Evolutionary conservation across 164 flowering plant genomes (phyloP).

Genomic region (Litsea cubeba): DNA sequence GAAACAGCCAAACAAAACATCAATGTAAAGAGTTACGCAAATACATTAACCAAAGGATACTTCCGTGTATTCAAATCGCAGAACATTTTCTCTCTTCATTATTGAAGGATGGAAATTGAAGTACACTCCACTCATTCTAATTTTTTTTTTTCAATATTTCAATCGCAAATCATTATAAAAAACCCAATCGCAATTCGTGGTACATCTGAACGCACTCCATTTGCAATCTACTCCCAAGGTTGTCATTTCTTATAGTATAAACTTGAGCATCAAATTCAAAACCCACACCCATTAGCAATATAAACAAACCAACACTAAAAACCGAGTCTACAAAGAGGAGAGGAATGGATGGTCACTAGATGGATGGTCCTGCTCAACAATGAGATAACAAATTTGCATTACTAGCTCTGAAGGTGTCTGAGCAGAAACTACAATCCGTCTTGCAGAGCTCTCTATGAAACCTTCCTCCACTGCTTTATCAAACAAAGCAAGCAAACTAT

Average conservation of each 20-base stretch:
- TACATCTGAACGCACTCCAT: neutral
- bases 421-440: slow-evolving; percentile 39
- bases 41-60: too few relatives aligned
- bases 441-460: slow-evolving; percentile 33
- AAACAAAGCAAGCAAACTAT: slow-evolving; percentile 42
- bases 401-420: slow-evolving; percentile 34
- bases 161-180: neutral
- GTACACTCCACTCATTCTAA: too few relatives aligned
- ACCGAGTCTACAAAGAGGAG: too few relatives aligned
- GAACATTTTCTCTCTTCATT: too few relatives aligned
- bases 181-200: neutral
- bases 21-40: too few relatives aligned
- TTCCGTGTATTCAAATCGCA: too few relatives aligned
- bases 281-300: neutral
- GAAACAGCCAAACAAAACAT: too few relatives aligned
- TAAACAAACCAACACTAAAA: neutral
- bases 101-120: too few relatives aligned
- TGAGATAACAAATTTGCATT: slow-evolving; percentile 10
- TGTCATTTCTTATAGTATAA: too few relatives aligned
- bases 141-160: neutral
- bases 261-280: neutral
- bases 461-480: slow-evolving; percentile 61
- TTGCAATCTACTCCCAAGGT: neutral
- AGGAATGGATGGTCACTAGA: too few relatives aligned
- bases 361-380: too few relatives aligned